Evolutionary conservation across 225 moss, liverwort and hornwort genomes (phyloP).

Genomic region (Bryoerythrophyllum caledonicum): DNA sequence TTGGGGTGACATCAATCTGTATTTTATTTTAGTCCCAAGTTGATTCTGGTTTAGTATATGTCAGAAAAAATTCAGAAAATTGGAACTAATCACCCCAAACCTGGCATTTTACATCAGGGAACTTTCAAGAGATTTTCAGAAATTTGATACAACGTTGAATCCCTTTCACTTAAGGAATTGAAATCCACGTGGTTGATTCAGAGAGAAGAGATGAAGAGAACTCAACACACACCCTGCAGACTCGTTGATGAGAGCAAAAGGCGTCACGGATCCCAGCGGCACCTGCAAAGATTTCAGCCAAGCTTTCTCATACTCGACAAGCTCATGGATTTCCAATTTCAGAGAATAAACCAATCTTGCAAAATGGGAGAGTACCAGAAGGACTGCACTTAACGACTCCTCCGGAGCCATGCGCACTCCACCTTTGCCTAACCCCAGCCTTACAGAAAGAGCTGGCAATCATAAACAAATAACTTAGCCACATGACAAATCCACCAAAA

Average conservation of each 20-base stretch:
- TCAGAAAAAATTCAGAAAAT: no score
- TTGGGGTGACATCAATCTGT: no score
- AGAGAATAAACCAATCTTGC: neutral
- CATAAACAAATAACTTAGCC: neutral
- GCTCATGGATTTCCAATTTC: neutral
- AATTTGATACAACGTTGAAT: neutral
- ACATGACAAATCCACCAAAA: neutral
- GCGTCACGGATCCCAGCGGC: constrained; percentile 79
- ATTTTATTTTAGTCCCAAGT: no score
- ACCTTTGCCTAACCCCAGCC: constrained; percentile 82
- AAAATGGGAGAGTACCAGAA: constrained; percentile 52
- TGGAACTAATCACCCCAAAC: no score
- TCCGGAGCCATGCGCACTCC: constrained; percentile 77
- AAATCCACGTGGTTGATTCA: neutral
- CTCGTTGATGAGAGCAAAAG: constrained; percentile 79
- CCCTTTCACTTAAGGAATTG: neutral
- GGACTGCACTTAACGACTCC: constrained; percentile 60
- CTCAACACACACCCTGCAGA: constrained; percentile 61
- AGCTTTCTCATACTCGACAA: neutral
- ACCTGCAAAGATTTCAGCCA: constrained; percentile 48
- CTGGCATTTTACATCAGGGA: neutral
- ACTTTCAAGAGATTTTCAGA: neutral
- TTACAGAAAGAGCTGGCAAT: constrained; percentile 61
- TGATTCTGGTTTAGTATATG: no score
- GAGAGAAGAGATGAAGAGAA: neutral